Evolutionary conservation across 768 basidiomycete genomes (phyloP), one percentile per base, ranked within the genome.

Genomic region (Tubosaeta sp.): DNA sequence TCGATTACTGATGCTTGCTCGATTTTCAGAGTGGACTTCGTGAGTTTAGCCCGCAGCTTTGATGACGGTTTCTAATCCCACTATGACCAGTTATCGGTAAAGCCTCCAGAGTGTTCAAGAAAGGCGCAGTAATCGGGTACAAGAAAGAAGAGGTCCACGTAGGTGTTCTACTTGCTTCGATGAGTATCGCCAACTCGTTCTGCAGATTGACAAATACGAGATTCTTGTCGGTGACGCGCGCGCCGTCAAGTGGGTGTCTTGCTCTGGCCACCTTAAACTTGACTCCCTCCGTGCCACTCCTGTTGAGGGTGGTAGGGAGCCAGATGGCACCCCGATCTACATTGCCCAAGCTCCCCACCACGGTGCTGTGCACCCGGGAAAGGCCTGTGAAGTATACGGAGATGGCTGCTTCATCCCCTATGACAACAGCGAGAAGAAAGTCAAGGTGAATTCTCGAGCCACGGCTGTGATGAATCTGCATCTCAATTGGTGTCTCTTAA

Each of bases 241-340:
- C 4, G 83, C 74, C 25, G 65, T 90, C 48, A 72, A 59, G 45
- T 90, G 87, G 87, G 81, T 85, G 1, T 55, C 72, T 45, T 57
- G 66, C 45, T 66, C 67, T 32, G 84, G 83, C 26, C 65, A 62
- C 6, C 55, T 87, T 52, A 72, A 81, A 48, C 51, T 80, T 32
- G 42, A 61, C 1, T 50, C 59, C 34, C 76, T 86, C 31, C 71
- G 77, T 43, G 68, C 68, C 43, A 67, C 54, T 5, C 85, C 84
- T 1, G 83, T 90, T 33, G 84, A 88, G 53, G 88, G 83, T 45
- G 88, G 88, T 3, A 72, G 67, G 27, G 87, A 89, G 63, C 71
- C 74, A 13, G 75, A 84, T 52, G 85, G 84, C n/a, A 72, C 75
- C 1, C 74, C 72, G 7, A 71, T 87, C 16, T 88, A 78, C 65